phyloP scores from a whole-genome alignment of 331 rosid species.

The Acacia pycnantha region DNA sequence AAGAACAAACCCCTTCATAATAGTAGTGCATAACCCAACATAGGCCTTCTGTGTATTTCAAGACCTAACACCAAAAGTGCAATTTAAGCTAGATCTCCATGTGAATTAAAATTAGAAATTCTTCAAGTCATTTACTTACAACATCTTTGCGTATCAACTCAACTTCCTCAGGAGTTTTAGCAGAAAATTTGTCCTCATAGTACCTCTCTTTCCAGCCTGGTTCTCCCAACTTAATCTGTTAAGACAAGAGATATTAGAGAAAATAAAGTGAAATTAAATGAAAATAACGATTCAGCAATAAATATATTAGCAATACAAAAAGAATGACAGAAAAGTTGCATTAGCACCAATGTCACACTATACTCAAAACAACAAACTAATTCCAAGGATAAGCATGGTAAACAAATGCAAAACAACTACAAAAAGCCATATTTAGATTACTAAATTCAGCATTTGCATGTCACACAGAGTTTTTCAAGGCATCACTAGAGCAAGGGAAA shows the following conservation, averaged over 20 bases:
- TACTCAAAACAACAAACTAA: background rate
- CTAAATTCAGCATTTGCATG: background rate
- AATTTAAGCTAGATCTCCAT: slow-evolving; percentile 29
- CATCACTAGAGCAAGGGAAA: background rate
- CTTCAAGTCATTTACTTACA: slow-evolving; percentile 55
- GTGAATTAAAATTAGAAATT: slow-evolving; percentile 21
- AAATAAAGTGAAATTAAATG: background rate
- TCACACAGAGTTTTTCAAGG: background rate
- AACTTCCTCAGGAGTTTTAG: slow-evolving; percentile 81
- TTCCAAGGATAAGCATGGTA: background rate
- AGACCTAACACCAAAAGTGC: slow-evolving; percentile 54
- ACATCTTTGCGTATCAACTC: slow-evolving; percentile 84
- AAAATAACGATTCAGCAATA: background rate
- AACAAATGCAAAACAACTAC: background rate
- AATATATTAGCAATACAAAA: background rate
- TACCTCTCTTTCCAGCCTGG: slow-evolving; percentile 98
- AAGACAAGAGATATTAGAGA: slow-evolving; percentile 10
- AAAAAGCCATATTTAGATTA: background rate
- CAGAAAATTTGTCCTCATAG: slow-evolving; percentile 82
- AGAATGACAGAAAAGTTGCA: background rate
- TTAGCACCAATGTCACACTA: background rate
- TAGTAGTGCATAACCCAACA: slow-evolving; percentile 99
- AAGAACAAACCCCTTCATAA: slow-evolving; percentile 97
- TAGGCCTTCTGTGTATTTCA: slow-evolving; percentile 92
- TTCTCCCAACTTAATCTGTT: slow-evolving; percentile 81